These are phyloP conservation scores for Globisporangium uncinulatum DNA, from an alignment of 352 stramenopile species.

Conservation along the genomic window DNA sequence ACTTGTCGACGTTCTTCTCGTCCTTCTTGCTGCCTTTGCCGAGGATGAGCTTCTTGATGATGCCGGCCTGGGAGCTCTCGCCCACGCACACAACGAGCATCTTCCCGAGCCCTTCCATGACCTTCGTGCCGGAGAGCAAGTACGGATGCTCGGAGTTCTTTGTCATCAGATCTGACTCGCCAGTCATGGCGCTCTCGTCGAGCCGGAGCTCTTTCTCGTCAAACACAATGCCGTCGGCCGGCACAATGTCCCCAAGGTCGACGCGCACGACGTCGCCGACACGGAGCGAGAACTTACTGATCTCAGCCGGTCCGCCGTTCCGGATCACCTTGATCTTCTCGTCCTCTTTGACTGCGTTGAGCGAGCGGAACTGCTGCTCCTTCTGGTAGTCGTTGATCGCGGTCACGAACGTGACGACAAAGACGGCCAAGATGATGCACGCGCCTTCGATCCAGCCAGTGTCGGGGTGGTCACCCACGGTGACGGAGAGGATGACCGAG, in stretches of 20 bases:
- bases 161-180: constrained; percentile 88
- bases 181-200: constrained; percentile 90
- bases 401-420: constrained; percentile 89
- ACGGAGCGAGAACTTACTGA: constrained; percentile 72
- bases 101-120: constrained; percentile 88
- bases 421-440: constrained; percentile 89
- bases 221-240: constrained; percentile 88
- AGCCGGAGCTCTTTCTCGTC: constrained; percentile 86
- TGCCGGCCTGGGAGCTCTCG: constrained; percentile 89
- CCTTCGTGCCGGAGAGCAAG: constrained; percentile 92
- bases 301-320: constrained; percentile 51
- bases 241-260: constrained; percentile 84
- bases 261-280: constrained; percentile 88
- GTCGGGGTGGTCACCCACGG: constrained; percentile 48
- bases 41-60: constrained; percentile 89
- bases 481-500: constrained; percentile 45
- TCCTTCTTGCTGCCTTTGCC: constrained; percentile 51
- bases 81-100: constrained; percentile 94
- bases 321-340: constrained; percentile 85
- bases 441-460: constrained; percentile 88
- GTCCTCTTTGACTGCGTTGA: constrained; percentile 83
- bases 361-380: constrained; percentile 83
- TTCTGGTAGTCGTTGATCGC: constrained; percentile 92
- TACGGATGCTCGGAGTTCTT: constrained; percentile 78
- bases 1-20: constrained; percentile 31